phyloP scores from a whole-genome alignment of 805 yeast genomes.

The Myxozyma neotropica region DNA sequence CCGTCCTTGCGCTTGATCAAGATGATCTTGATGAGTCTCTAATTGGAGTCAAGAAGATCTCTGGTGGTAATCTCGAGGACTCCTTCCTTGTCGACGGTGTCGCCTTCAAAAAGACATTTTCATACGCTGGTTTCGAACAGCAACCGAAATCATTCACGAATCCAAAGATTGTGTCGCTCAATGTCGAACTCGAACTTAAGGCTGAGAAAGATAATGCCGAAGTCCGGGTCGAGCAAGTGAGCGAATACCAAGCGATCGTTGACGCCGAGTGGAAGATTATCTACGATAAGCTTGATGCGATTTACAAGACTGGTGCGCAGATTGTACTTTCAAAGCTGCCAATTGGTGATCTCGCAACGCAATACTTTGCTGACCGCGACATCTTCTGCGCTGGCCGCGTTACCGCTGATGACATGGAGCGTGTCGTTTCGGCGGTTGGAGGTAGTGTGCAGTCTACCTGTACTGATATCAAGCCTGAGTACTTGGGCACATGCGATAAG shows the following conservation, averaged over 20 bases:
- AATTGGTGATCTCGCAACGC: constrained; percentile 98
- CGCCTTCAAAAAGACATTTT: constrained; percentile 94
- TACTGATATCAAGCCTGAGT: constrained; percentile 64
- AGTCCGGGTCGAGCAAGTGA: constrained; percentile 90
- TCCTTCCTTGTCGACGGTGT: constrained; percentile 88
- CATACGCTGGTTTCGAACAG: constrained; percentile 98
- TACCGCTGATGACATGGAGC: constrained; percentile 81
- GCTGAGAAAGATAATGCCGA: constrained; percentile 99
- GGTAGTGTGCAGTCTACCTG: constrained; percentile 76
- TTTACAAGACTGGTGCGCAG: constrained; percentile 83
- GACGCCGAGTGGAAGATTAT: constrained; percentile 99
- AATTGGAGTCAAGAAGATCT: constrained; percentile 91
- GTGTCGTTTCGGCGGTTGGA: constrained; percentile 92
- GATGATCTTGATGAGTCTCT: constrained; percentile 82
- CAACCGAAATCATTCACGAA: constrained; percentile 83
- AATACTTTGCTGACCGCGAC: constrained; percentile 93
- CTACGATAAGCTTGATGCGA: constrained; percentile 78
- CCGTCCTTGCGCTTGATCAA: constrained; percentile 84
- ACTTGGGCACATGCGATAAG: constrained; percentile 78
- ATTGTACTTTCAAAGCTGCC: constrained; percentile 93
- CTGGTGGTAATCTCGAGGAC: constrained; percentile 97
- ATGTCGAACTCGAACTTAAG: constrained; percentile 92
- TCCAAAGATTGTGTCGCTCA: constrained; percentile 82
- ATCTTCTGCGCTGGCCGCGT: constrained; percentile 98
- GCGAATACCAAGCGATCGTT: constrained; percentile 92